A percentile compares a stretch with the other conserved stretches of the same genome.
Conservation (phyloP, 2,329 filamentous ascomycete genomes). For the Capronia coronata region DNA sequence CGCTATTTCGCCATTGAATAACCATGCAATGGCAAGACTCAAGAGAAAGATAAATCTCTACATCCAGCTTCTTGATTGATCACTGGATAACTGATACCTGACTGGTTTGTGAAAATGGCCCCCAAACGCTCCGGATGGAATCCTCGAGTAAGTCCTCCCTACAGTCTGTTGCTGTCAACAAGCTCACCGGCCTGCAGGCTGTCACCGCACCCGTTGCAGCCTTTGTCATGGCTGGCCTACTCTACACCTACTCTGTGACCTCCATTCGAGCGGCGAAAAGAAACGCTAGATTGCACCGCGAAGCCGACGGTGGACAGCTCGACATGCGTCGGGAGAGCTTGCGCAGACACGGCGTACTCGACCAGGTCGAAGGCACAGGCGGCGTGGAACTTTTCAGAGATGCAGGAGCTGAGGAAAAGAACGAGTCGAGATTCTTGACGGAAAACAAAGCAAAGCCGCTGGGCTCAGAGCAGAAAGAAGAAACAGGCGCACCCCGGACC, state of each 20-base stretch:
- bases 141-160: constrained; percentile 12
- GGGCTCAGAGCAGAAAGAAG: constrained; percentile 16
- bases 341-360: constrained; percentile 26
- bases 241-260: constrained; percentile 56
- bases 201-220: constrained; percentile 57
- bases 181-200: constrained; percentile 35
- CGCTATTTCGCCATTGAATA: no score
- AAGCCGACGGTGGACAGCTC: constrained; percentile 29
- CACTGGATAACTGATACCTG: background rate
- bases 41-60: background rate
- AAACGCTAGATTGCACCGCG: constrained; percentile 54
- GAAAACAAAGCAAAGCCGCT: constrained; percentile 22
- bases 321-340: constrained; percentile 29
- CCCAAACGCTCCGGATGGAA: constrained; percentile 15
- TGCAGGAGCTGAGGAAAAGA: constrained; percentile 17
- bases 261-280: constrained; percentile 61
- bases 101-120: constrained; percentile 5
- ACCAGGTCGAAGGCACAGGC: constrained; percentile 26
- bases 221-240: constrained; percentile 54
- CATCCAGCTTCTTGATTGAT: background rate
- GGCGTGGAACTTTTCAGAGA: constrained; percentile 25
- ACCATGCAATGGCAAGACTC: no score
- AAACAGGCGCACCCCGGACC: constrained; percentile 25
- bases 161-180: background rate
- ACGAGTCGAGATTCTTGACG: constrained; percentile 20